Base-by-base conservation (phyloP, 805 yeast genomes). In the Metschnikowia kofuensis region DNA sequence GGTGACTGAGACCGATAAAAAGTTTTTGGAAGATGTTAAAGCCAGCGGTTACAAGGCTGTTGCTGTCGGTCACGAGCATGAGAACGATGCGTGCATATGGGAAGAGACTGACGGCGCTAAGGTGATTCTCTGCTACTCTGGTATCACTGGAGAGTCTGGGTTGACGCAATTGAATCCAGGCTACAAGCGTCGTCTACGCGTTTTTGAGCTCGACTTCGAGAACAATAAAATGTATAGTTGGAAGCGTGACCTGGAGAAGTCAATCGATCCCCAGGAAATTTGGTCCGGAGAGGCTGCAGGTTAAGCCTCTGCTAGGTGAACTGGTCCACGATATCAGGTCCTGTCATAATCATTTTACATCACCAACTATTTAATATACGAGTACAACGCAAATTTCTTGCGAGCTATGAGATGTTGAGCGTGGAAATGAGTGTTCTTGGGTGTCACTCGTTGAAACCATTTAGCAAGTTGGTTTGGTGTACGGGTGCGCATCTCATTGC, bases 31-130 rank as follows among this genome's bases (percentile, higher is more conserved):
- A 30, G 77, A 73, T 50, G 59, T 72, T 28, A 55, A 64, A 36
- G 60, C 61, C 40, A 61, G 68, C 41, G 70, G 70, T 8, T 72
- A 71, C 52, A 58, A 68, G 35, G 75, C 61, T 6, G 65, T 72
- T 0, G 62, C 69, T 7, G 76, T 70, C 6, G 75, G 76, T 7
- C 76, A 73, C 51, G 77, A 73, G 52, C 77, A 73, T 51, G 71
- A 67, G 39, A 73, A 73, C 51, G 77, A 72, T 48, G 75, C 72
- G 2, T 73, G 77, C 46, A 56, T 73, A 21, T 51, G 68, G 47
- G 56, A 61, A 35, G 60, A 59, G 29, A 43, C 34, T 8, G 54
- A 53, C 11, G 48, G 42, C 7, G 46, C 42, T 21, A 53, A 54
- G 29, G 61, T 70, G 39, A 70, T 75, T 71, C 59, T 73, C 31